Percentiles rank a stretch among this genome's conserved stretches.
These are phyloP conservation scores for Yamadazyma aaseri DNA, from an alignment of 1,139 yeast species.

Conservation along the genomic window DNA sequence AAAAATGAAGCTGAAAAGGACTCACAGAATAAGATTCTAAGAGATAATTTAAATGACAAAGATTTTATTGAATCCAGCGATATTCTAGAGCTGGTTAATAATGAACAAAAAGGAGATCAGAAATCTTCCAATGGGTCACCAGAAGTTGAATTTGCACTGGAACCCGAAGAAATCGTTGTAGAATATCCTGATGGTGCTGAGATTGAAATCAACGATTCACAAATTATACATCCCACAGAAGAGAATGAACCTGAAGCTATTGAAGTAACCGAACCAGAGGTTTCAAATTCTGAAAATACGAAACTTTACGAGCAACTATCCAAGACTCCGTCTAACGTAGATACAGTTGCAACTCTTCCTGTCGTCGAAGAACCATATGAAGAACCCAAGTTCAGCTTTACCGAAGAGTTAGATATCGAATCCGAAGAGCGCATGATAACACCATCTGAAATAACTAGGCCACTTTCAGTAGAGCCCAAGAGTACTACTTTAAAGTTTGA, in stretches of 20 bases:
- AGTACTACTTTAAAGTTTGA: slow-evolving; percentile 10
- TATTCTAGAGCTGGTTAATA: background rate
- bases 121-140: too few relatives aligned
- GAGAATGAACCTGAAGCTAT: slow-evolving; percentile 9
- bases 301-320: background rate
- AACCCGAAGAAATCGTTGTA: slow-evolving; percentile 1
- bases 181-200: slow-evolving; percentile 12
- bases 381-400: slow-evolving; percentile 7
- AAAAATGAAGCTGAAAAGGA: background rate
- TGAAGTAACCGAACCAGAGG: background rate
- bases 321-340: slow-evolving; percentile 2
- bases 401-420: slow-evolving; percentile 9
- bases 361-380: slow-evolving; percentile 10
- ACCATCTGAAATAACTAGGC: slow-evolving; percentile 8
- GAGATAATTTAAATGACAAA: background rate
- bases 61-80: background rate
- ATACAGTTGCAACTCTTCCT: slow-evolving; percentile 7
- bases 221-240: slow-evolving; percentile 10
- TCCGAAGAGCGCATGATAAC: slow-evolving; percentile 8
- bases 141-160: background rate
- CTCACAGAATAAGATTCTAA: too few relatives aligned
- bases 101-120: background rate
- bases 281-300: background rate
- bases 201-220: slow-evolving; percentile 6
- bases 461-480: slow-evolving; percentile 3